Conservation (phyloP, 257 asterid species). For the Catharanthus roseus region DNA sequence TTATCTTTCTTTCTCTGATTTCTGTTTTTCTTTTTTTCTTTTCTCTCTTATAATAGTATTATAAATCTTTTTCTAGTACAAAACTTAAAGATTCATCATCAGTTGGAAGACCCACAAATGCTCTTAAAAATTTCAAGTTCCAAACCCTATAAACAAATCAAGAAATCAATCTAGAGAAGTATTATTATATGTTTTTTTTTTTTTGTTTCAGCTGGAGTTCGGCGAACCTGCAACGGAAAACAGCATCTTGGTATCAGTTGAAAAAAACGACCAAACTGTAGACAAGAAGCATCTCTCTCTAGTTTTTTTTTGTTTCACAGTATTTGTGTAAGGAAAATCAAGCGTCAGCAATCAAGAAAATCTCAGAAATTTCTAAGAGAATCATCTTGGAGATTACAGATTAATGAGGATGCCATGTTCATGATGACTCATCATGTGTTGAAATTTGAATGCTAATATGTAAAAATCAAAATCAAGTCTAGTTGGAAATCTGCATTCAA, state of each 20-base stretch:
- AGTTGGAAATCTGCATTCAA: neutral
- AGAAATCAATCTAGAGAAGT: conserved; percentile 10
- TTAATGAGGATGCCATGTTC: conserved; percentile 19
- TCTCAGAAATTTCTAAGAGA: conserved; percentile 36
- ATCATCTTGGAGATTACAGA: conserved; percentile 25
- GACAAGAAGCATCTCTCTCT: conserved; percentile 73
- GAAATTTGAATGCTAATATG: no score
- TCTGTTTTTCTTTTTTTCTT: neutral
- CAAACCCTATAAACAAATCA: conserved; percentile 34
- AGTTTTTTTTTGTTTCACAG: neutral
- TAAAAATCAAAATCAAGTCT: conserved; percentile 9
- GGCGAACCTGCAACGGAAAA: conserved; percentile 57
- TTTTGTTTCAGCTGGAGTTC: conserved; percentile 23
- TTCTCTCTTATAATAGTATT: neutral
- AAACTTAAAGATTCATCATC: conserved; percentile 31
- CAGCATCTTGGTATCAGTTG: conserved; percentile 72
- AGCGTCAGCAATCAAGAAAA: conserved; percentile 37
- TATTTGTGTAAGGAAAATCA: conserved; percentile 24
- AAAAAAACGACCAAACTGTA: conserved; percentile 54
- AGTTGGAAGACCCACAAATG: conserved; percentile 19
- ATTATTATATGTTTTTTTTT: conserved; percentile 16
- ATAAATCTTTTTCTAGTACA: conserved; percentile 5
- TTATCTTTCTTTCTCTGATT: conserved; percentile 6
- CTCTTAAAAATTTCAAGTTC: conserved; percentile 40
- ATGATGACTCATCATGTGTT: conserved; percentile 23